These are phyloP conservation scores for Mycena polygramma DNA, from an alignment of 768 basidiomycete genomes.

Conservation along the genomic window DNA sequence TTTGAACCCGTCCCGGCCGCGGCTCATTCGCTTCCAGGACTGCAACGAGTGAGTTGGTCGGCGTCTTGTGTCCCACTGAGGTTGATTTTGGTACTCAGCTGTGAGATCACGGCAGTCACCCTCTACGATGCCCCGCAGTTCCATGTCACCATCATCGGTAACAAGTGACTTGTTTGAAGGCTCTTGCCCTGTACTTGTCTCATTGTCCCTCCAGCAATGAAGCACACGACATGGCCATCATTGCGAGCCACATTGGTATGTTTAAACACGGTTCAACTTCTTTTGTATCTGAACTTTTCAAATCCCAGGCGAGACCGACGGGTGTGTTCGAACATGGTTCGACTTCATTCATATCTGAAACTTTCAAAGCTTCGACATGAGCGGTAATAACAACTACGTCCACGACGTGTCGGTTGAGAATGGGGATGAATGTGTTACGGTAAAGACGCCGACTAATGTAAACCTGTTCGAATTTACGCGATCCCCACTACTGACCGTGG, in stretches of 20 bases:
- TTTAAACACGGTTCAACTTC: not conserved
- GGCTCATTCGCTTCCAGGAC: slow-evolving; percentile 43
- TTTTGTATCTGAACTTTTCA: not conserved
- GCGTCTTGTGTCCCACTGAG: not conserved
- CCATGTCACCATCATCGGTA: slow-evolving; percentile 44
- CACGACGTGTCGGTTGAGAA: slow-evolving; percentile 51
- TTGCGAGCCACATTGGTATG: slow-evolving; percentile 39
- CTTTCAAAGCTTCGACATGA: slow-evolving; percentile 36
- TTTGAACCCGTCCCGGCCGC: slow-evolving; percentile 39
- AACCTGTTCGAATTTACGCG: not conserved
- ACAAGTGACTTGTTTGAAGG: slow-evolving; percentile 3
- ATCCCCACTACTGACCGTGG: not conserved
- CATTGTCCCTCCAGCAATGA: slow-evolving; percentile 34
- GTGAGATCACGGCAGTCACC: slow-evolving; percentile 38
- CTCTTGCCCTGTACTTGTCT: not conserved
- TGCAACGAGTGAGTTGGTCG: slow-evolving; percentile 38
- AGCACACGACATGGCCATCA: slow-evolving; percentile 42
- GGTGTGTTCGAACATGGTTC: slow-evolving; percentile 12
- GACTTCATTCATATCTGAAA: not conserved
- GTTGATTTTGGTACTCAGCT: slow-evolving; percentile 18
- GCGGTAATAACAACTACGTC: slow-evolving; percentile 46
- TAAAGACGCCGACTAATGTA: slow-evolving; percentile 47
- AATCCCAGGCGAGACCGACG: slow-evolving; percentile 40
- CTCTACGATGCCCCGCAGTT: slow-evolving; percentile 42
- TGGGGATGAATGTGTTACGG: slow-evolving; percentile 49